A percentile compares a stretch with the other conserved stretches of the same genome.
Evolutionary conservation across 305 asterid genomes (phyloP).

Genomic region (Fraxinus xanthoxyloides): DNA sequence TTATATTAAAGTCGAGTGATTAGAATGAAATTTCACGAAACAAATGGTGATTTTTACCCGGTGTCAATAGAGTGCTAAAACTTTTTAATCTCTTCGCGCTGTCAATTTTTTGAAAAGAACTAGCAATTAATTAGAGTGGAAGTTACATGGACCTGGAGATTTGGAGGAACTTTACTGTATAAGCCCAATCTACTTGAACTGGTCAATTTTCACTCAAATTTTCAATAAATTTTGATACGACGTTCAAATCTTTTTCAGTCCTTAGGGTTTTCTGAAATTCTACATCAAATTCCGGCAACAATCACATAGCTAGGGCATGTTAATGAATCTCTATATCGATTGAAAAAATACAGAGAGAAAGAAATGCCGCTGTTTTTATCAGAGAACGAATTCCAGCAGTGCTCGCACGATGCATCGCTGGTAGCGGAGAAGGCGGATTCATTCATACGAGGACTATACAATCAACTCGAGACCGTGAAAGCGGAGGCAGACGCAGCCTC

Average conservation of each 20-base stretch:
- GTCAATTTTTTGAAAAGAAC: too few relatives aligned
- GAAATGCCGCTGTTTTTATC: conserved; percentile 77
- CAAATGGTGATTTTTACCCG: too few relatives aligned
- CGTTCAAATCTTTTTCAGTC: neutral
- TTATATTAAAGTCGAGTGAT: too few relatives aligned
- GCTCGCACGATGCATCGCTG: conserved; percentile 48
- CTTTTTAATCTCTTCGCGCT: too few relatives aligned
- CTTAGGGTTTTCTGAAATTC: neutral
- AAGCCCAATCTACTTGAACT: neutral
- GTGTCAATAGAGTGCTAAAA: too few relatives aligned
- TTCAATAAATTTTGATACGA: too few relatives aligned
- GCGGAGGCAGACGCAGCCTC: conserved; percentile 91
- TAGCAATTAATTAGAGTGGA: too few relatives aligned
- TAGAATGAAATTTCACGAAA: too few relatives aligned
- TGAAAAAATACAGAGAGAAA: neutral
- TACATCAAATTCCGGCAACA: neutral
- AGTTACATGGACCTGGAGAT: too few relatives aligned
- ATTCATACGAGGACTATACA: conserved; percentile 59
- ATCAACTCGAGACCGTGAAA: conserved; percentile 68
- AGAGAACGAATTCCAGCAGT: conserved; percentile 58
- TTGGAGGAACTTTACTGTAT: neutral
- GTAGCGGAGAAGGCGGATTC: conserved; percentile 87
- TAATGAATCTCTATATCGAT: neutral
- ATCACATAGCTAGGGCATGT: conserved; percentile 2
- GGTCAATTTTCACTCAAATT: neutral